Base-by-base conservation (phyloP, 2,329 filamentous ascomycete genomes). In the Beauveria brongniartii region DNA sequence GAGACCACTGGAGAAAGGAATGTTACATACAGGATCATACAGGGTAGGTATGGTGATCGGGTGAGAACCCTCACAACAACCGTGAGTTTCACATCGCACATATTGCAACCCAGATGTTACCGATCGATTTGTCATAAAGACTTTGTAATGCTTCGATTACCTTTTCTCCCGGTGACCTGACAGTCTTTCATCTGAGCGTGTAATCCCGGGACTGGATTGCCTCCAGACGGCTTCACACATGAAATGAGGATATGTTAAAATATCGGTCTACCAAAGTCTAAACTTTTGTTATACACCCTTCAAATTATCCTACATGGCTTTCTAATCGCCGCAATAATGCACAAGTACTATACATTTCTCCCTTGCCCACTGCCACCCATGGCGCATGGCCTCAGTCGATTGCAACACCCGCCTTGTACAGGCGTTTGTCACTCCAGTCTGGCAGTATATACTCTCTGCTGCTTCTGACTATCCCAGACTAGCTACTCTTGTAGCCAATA, bases 401-500 rank as follows among this genome's bases (percentile, higher is more conserved):
- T 18, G 26, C 18, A 34, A 12, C 48, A 2, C 10, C n/a, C 18
- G n/a, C n/a, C 48, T 52, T 22, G 26, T 22, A 22, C 4, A 14
- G 8, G 22, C 10, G 6, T 22, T 20, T 34, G 26, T 2, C 4
- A 52, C 28, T 20, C 47, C 9, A 30, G 24, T 20, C 2, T 14
- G 6, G 26, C 9, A 14, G 3, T 6, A 22, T 24, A 47, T 22
- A 20, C 28, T 37, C 24, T 30, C 28, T 10, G 16, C 48, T 34
- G 28, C 4, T 37, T 16, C n/a, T 12, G 5, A 10, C 5, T 14
- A 18, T 3, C 41, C 30, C 24, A 20, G 14, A 12, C 24, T 37
- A 37, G 5, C 5, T 16, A 14, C 48, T 56, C n/a, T 54, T 41
- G 20, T 62, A 62, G 59, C 63, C 68, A 28, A 77, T 68, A 61